phyloP scores from a whole-genome alignment of 2,329 filamentous ascomycete species.

The Curvularia sp. region DNA sequence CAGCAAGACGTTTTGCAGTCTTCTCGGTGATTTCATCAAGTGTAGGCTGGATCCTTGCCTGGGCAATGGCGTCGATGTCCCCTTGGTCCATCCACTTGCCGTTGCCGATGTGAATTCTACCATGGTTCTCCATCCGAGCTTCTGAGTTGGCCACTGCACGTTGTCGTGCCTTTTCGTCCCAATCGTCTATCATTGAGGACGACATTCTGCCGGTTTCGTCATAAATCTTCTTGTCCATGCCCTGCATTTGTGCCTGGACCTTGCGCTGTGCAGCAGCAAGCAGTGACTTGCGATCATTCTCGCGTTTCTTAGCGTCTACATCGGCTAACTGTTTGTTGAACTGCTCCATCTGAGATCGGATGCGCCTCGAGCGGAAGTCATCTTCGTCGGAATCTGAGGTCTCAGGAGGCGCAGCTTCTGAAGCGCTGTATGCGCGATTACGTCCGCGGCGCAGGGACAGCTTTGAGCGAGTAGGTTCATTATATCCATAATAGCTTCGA shows the following conservation, averaged over 20 bases:
- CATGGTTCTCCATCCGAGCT: slow-evolving; percentile 63
- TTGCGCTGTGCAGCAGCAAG: slow-evolving; percentile 83
- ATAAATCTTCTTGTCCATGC: slow-evolving; percentile 82
- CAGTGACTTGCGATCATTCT: slow-evolving; percentile 75
- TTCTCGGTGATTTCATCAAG: slow-evolving; percentile 84
- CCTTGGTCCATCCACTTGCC: slow-evolving; percentile 79
- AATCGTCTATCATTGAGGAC: slow-evolving; percentile 72
- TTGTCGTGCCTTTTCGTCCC: slow-evolving; percentile 78
- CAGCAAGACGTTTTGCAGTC: slow-evolving; percentile 73
- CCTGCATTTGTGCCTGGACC: slow-evolving; percentile 77
- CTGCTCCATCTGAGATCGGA: slow-evolving; percentile 79
- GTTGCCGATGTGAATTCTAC: slow-evolving; percentile 74
- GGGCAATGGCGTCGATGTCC: slow-evolving; percentile 81
- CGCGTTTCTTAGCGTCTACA: slow-evolving; percentile 75
- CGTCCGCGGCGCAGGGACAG: slow-evolving; percentile 62
- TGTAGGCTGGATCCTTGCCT: slow-evolving; percentile 78
- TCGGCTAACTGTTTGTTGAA: slow-evolving; percentile 72
- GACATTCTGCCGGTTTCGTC: slow-evolving; percentile 76
- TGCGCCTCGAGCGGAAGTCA: slow-evolving; percentile 72
- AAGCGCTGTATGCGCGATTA: slow-evolving; percentile 70
- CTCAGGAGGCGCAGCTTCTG: slow-evolving; percentile 49
- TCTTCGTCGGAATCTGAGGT: slow-evolving; percentile 59
- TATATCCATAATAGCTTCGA: slow-evolving; percentile 77
- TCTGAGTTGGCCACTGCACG: slow-evolving; percentile 72
- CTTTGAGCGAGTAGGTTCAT: slow-evolving; percentile 58